phyloP scores from a whole-genome alignment of 129 eudicot species.

The Flaveria sonorensis region DNA sequence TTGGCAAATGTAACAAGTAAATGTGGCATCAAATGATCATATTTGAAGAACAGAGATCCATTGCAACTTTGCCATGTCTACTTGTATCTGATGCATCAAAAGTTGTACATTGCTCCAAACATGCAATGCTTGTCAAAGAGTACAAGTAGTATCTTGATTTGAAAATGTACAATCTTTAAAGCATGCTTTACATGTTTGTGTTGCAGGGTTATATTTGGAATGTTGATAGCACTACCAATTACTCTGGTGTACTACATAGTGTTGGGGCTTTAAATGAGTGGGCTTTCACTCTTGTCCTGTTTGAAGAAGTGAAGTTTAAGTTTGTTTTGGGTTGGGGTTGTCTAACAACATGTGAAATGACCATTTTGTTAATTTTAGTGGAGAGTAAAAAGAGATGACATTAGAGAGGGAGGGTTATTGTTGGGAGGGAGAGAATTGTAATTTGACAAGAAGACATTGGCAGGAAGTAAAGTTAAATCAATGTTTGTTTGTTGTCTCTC shows the following conservation, averaged over 20 bases:
- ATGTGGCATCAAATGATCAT: no score
- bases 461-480: conserved; percentile 26
- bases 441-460: conserved; percentile 32
- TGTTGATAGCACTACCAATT: conserved; percentile 84
- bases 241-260: conserved; percentile 83
- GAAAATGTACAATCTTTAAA: conserved; percentile 26
- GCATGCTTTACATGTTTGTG: conserved; percentile 27
- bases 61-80: background rate
- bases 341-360: conserved; percentile 43
- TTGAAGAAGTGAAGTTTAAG: conserved; percentile 29
- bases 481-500: conserved; percentile 40
- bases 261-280: conserved; percentile 61
- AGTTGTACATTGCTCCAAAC: background rate
- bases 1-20: background rate
- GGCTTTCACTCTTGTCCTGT: conserved; percentile 14
- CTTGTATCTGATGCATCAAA: background rate
- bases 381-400: conserved; percentile 8
- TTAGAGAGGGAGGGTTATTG: conserved; percentile 15
- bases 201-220: conserved; percentile 91
- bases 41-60: no score
- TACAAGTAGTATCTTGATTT: background rate
- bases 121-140: background rate
- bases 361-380: conserved; percentile 37
- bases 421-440: conserved; percentile 26
- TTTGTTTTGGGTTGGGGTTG: conserved; percentile 28